Conservation (phyloP, 2,329 filamentous ascomycete genomes). For the Penicillium thymicola region DNA sequence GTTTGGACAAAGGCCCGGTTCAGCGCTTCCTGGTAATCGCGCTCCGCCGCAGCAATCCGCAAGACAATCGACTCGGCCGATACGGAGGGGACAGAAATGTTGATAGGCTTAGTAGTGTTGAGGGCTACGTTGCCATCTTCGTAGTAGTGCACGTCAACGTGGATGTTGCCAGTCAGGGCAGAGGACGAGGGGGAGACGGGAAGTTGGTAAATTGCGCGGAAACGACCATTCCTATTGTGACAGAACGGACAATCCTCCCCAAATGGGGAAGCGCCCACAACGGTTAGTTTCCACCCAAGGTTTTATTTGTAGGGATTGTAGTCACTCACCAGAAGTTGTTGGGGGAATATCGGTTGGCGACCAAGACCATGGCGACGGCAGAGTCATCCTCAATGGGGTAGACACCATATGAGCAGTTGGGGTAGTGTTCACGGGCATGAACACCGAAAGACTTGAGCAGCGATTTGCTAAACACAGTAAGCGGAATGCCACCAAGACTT, state of each 20-base stretch:
- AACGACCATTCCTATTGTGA: conserved; percentile 77
- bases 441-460: conserved; percentile 71
- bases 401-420: conserved; percentile 73
- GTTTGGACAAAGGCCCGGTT: conserved; percentile 85
- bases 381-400: conserved; percentile 76
- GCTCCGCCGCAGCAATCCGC: conserved; percentile 76
- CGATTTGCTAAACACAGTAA: conserved; percentile 63
- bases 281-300: neutral
- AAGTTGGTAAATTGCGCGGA: conserved; percentile 84
- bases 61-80: conserved; percentile 68
- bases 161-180: conserved; percentile 72
- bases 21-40: conserved; percentile 92
- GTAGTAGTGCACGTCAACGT: conserved; percentile 98
- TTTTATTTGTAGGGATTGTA: neutral
- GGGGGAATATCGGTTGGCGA: conserved; percentile 95
- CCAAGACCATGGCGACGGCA: conserved; percentile 75
- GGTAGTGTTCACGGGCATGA: conserved; percentile 86
- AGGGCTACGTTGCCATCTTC: conserved; percentile 97
- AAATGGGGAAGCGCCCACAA: neutral
- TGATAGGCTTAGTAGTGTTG: conserved; percentile 77
- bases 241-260: neutral
- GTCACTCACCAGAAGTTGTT: conserved; percentile 83
- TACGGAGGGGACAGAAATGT: conserved; percentile 58
- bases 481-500: neutral
- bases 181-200: conserved; percentile 59